Evolutionary conservation across 176 grass and related monocot genomes (phyloP).

Genomic region (Alopecurus myosuroides): DNA sequence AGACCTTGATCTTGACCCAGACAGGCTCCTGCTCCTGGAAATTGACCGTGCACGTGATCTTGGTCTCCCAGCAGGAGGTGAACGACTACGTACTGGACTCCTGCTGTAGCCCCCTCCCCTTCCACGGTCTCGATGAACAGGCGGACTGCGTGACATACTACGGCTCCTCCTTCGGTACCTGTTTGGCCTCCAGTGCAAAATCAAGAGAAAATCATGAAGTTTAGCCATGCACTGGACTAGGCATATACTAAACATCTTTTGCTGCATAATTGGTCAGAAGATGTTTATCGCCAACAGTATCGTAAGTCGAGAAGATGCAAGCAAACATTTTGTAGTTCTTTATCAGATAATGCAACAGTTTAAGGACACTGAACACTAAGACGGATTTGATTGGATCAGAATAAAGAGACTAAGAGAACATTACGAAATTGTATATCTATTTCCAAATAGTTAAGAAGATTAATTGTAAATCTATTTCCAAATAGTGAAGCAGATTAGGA

Average conservation of each 20-base stretch:
- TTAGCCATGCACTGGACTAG: slow-evolving; percentile 6
- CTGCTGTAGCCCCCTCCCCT: slow-evolving; percentile 68
- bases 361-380: neutral
- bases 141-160: slow-evolving; percentile 64
- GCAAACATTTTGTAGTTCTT: neutral
- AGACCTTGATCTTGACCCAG: slow-evolving; percentile 70
- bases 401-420: neutral
- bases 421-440: neutral
- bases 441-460: neutral
- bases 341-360: neutral
- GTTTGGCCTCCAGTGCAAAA: slow-evolving; percentile 16
- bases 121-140: slow-evolving; percentile 41
- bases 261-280: neutral
- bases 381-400: neutral
- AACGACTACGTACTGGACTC: slow-evolving; percentile 55
- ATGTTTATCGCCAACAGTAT: neutral
- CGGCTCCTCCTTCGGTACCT: slow-evolving; percentile 87
- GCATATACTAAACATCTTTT: neutral
- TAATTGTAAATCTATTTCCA: neutral
- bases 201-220: slow-evolving; percentile 28
- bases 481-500: neutral
- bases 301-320: neutral
- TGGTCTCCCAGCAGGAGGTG: slow-evolving; percentile 50
- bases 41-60: slow-evolving; percentile 45
- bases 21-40: slow-evolving; percentile 65